Evolutionary conservation across 2,329 filamentous ascomycete genomes (phyloP).

Genomic region (Orbilia oligospora): DNA sequence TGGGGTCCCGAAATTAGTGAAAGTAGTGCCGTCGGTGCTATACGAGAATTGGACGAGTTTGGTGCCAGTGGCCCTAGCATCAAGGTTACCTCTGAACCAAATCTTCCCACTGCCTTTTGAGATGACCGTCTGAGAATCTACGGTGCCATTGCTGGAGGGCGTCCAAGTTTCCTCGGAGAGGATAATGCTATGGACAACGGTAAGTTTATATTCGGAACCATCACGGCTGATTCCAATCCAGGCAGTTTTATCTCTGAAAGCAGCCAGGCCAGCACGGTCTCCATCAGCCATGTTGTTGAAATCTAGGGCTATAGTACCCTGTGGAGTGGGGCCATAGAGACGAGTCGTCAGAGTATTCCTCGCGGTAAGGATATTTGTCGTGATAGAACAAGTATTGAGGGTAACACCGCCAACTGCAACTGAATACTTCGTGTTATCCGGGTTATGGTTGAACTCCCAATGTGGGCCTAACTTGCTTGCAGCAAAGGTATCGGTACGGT

Average conservation of each 20-base stretch:
- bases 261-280: conserved; percentile 71
- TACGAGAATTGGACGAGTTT: conserved; percentile 67
- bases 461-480: conserved; percentile 68
- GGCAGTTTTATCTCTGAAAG: conserved; percentile 72
- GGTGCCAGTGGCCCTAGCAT: conserved; percentile 66
- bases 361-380: conserved; percentile 65
- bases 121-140: conserved; percentile 62
- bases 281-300: conserved; percentile 70
- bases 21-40: conserved; percentile 68
- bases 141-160: conserved; percentile 65
- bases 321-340: conserved; percentile 71
- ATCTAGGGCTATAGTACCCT: conserved; percentile 71
- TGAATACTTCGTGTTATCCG: conserved; percentile 70
- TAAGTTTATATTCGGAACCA: conserved; percentile 32
- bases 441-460: conserved; percentile 77
- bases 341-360: conserved; percentile 71
- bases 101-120: conserved; percentile 63
- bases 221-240: conserved; percentile 70
- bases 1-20: conserved; percentile 65
- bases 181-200: conserved; percentile 24
- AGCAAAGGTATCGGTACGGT: conserved; percentile 69
- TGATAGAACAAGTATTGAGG: conserved; percentile 34
- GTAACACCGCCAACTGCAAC: conserved; percentile 67
- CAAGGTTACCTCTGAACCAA: conserved; percentile 67
- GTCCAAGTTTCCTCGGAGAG: conserved; percentile 64